Base-by-base conservation (phyloP, 2,329 filamentous ascomycete species). In the Penicillium thymicola region DNA sequence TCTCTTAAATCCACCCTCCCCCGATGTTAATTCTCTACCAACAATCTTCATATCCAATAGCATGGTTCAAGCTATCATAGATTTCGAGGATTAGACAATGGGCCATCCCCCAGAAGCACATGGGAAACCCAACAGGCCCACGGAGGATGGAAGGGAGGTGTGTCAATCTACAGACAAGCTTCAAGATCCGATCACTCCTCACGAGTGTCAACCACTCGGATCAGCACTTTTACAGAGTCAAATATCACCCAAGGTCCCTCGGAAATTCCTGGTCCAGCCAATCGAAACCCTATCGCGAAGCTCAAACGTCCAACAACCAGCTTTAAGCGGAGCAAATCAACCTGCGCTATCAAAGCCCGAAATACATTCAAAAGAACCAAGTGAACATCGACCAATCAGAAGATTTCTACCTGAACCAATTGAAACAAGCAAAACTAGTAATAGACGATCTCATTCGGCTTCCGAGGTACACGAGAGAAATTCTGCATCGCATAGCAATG, bases 371-470 rank as follows among this genome's bases (percentile, higher is more conserved):
- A 21, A 45, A 41, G 52, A 42, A 16, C 8, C 14, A 18, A 41
- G 32, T 9, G 42, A 49, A 42, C 32, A 41, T 25, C 47, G 36
- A 32, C 49, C 57, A 16, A 41, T 52, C 21, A 63, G 65, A 50
- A 65, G 63, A 44, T 70, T 72, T 46, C 50, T 66, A n/a, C 68
- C 69, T 6, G 61, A 70, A 30, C 70, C 88, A 16, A 84, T 92
- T 61, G 89, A 92, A 72, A 91, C 88, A 9, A 87, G 83, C 82
- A 83, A 45, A 82, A 79, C 69, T 78, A 84, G 66, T 78, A 79
- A 67, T 67, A 69, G 49, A 64, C 59, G 65, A 60, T 46, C 60
- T 38, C 27, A 54, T 42, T 51, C 52, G 27, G 41, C 48, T 47
- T 57, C 86, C 65, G 78, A 69, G 27, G 7, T 52, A 13, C 52